phyloP scores from a whole-genome alignment of 2,329 filamentous ascomycete species.

The Cytospora schulzeri region DNA sequence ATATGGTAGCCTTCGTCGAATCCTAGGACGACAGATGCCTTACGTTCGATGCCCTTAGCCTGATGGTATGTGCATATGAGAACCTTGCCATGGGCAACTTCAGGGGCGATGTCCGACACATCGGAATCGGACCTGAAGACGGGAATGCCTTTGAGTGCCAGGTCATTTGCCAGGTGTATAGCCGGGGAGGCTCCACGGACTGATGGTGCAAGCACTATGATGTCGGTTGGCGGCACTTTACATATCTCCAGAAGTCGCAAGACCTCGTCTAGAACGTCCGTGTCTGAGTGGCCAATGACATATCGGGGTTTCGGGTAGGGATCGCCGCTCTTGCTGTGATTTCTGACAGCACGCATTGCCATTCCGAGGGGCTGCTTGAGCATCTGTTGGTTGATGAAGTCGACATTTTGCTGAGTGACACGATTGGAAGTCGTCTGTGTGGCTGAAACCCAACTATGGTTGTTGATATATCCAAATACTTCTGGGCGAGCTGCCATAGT shows the following conservation, averaged over 20 bases:
- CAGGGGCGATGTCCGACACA: slow-evolving; percentile 22
- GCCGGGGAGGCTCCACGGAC: slow-evolving; percentile 18
- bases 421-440: slow-evolving; percentile 24
- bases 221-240: slow-evolving; percentile 14
- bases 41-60: slow-evolving; percentile 25
- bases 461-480: slow-evolving; percentile 25
- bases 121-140: slow-evolving; percentile 27
- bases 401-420: slow-evolving; percentile 23
- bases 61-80: slow-evolving; percentile 28
- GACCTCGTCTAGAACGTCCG: slow-evolving; percentile 18
- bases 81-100: slow-evolving; percentile 23
- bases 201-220: slow-evolving; percentile 24
- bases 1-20: slow-evolving; percentile 24
- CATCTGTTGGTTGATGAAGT: slow-evolving; percentile 28
- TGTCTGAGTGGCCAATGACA: slow-evolving; percentile 22
- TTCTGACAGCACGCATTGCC: slow-evolving; percentile 23
- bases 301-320: slow-evolving; percentile 22
- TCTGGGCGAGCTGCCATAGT: slow-evolving; percentile 21
- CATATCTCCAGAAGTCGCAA: slow-evolving; percentile 9
- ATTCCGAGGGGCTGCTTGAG: slow-evolving; percentile 20
- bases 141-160: slow-evolving; percentile 17
- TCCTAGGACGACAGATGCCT: slow-evolving; percentile 22
- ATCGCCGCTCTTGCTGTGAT: neutral
- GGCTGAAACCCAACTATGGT: slow-evolving; percentile 14
- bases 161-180: slow-evolving; percentile 17